Evolutionary conservation across 176 grass and related monocot species (phyloP).

Genomic region (Carex myosuroides): DNA sequence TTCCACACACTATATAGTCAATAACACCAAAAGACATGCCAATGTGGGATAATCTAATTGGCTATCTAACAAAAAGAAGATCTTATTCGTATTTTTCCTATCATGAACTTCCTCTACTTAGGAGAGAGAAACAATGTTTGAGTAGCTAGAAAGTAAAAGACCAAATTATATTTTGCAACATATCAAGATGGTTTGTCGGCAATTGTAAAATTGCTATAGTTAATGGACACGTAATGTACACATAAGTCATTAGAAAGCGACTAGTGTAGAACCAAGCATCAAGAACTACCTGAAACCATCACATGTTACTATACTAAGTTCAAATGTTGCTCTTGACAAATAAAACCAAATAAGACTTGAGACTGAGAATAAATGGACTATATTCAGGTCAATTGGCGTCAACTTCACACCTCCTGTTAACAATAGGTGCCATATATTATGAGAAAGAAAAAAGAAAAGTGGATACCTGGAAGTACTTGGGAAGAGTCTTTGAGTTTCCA

Average conservation of each 20-base stretch:
- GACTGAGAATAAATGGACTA: not conserved
- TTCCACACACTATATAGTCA: not conserved
- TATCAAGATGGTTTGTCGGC: not conserved
- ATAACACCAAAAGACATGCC: not conserved
- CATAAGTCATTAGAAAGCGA: not conserved
- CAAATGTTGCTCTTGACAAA: not conserved
- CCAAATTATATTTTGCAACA: not conserved
- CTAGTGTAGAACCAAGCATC: not conserved
- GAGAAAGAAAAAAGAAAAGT: not conserved
- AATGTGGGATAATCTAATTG: not conserved
- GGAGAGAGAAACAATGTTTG: not conserved
- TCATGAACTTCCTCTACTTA: not conserved
- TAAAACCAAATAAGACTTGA: not conserved
- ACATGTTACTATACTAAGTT: not conserved
- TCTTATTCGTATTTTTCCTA: not conserved
- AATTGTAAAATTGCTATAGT: not conserved
- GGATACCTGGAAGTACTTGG: constrained; percentile 83
- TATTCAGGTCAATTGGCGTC: not conserved
- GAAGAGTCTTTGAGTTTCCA: constrained; percentile 58
- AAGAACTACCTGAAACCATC: not conserved
- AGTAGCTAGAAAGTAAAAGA: not conserved
- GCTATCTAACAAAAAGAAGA: not conserved
- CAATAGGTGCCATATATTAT: not conserved
- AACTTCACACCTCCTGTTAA: not conserved
- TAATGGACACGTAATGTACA: not conserved